Conservation (phyloP, 768 basidiomycete species). For the Kockovaella imperatae region DNA sequence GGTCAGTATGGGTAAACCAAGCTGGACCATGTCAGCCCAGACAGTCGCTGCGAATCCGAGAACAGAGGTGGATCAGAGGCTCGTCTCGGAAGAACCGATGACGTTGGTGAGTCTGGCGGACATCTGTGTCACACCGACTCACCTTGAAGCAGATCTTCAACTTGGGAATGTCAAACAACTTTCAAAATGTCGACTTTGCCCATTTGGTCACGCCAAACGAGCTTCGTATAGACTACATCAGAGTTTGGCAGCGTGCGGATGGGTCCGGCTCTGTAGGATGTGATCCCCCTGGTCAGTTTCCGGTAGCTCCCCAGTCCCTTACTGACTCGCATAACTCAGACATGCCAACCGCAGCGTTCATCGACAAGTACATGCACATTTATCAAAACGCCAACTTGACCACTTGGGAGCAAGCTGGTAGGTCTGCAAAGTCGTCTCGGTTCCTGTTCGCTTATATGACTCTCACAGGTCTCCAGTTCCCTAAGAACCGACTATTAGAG, state of each 20-base stretch:
- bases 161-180: slow-evolving; percentile 49
- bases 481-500: slow-evolving; percentile 59
- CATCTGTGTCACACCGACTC: neutral
- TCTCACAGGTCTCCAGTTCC: slow-evolving; percentile 46
- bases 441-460: neutral
- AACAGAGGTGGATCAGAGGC: slow-evolving; percentile 60
- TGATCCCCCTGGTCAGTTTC: slow-evolving; percentile 29
- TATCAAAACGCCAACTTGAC: slow-evolving; percentile 60
- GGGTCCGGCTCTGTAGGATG: slow-evolving; percentile 51
- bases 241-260: slow-evolving; percentile 67
- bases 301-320: neutral
- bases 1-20: slow-evolving; percentile 33
- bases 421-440: slow-evolving; percentile 2
- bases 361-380: slow-evolving; percentile 61
- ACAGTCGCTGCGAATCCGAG: slow-evolving; percentile 58
- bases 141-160: slow-evolving; percentile 21
- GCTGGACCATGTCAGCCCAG: slow-evolving; percentile 53
- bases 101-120: slow-evolving; percentile 54
- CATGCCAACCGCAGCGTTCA: slow-evolving; percentile 77
- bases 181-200: slow-evolving; percentile 63
- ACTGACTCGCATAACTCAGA: slow-evolving; percentile 49
- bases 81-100: slow-evolving; percentile 78
- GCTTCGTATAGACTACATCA: slow-evolving; percentile 75
- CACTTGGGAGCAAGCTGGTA: slow-evolving; percentile 48
- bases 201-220: slow-evolving; percentile 66